Conservation (phyloP, 2,329 filamentous ascomycete species). For the Ascosphaera acerosa region DNA sequence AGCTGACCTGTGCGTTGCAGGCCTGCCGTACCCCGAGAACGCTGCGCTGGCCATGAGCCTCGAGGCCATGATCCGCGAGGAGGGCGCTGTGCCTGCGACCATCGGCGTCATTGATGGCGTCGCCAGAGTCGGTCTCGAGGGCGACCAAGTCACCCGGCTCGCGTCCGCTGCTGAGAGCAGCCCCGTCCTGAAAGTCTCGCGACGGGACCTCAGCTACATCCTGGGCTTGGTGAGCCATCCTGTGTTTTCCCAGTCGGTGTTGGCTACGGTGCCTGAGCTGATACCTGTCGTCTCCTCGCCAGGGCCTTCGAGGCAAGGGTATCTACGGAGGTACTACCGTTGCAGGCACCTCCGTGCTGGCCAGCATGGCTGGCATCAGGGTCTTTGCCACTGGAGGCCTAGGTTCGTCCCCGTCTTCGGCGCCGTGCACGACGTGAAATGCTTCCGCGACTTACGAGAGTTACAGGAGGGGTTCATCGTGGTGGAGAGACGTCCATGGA, state of each 20-base stretch:
- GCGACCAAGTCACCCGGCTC: conserved; percentile 48
- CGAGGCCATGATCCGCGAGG: conserved; percentile 52
- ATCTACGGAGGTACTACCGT: conserved; percentile 84
- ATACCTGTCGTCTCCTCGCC: too few relatives aligned
- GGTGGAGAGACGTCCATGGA: conserved; percentile 73
- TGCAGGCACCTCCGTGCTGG: conserved; percentile 75
- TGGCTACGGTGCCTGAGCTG: conserved; percentile 1
- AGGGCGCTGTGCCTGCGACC: conserved; percentile 72
- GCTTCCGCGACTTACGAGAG: not conserved
- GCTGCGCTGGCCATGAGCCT: conserved; percentile 52
- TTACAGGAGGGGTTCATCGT: conserved; percentile 55
- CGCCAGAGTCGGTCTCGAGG: conserved; percentile 50
- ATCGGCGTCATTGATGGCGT: conserved; percentile 69
- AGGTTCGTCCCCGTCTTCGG: conserved; percentile 17
- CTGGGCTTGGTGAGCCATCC: conserved; percentile 38
- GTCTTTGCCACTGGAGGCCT: conserved; percentile 89
- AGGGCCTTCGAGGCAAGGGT: conserved; percentile 39
- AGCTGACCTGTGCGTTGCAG: too few relatives aligned
- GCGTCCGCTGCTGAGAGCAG: conserved; percentile 37
- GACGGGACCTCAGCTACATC: conserved; percentile 64
- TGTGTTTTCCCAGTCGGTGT: too few relatives aligned
- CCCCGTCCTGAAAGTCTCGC: conserved; percentile 55
- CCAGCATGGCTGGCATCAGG: conserved; percentile 62
- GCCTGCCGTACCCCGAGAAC: conserved; percentile 47
- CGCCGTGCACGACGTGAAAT: conserved; percentile 2